Conservation (phyloP, 2,329 filamentous ascomycete species). For the Alternaria arbusti region DNA sequence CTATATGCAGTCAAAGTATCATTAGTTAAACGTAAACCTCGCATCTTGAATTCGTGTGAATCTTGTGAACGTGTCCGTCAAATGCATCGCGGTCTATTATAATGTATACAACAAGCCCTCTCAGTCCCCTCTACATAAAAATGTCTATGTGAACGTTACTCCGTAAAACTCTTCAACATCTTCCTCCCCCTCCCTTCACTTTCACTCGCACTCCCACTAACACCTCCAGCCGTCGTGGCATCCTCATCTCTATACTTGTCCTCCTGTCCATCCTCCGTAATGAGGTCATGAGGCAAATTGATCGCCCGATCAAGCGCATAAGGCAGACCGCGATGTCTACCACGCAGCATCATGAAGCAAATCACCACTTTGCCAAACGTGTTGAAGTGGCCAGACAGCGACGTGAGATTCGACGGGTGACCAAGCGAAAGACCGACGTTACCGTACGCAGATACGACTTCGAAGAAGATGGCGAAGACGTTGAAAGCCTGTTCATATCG, state of each 20-base stretch:
- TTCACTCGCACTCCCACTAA: background rate
- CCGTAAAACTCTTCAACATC: background rate
- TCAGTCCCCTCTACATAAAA: background rate
- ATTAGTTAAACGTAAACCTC: background rate
- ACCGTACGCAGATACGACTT: conserved; percentile 60
- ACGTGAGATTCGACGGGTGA: conserved; percentile 75
- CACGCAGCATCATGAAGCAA: conserved; percentile 70
- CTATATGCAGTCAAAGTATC: background rate
- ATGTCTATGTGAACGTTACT: background rate
- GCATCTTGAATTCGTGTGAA: background rate
- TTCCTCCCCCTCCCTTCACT: background rate
- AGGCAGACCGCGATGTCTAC: conserved; percentile 68
- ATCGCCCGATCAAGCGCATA: conserved; percentile 74
- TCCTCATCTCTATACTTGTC: background rate
- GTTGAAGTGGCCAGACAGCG: conserved; percentile 82
- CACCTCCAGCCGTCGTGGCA: background rate
- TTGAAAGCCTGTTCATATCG: conserved; percentile 46
- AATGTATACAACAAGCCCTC: background rate
- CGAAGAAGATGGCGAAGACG: conserved; percentile 54
- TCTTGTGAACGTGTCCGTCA: background rate
- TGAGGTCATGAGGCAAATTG: conserved; percentile 65
- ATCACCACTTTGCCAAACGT: conserved; percentile 71
- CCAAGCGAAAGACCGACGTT: conserved; percentile 92
- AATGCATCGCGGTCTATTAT: background rate
- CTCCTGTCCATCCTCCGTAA: background rate